A percentile compares a stretch with the other conserved stretches of the same genome.
Evolutionary conservation across 1,284 basidiomycete genomes (phyloP).

Genomic region (Ganoderma boninense): DNA sequence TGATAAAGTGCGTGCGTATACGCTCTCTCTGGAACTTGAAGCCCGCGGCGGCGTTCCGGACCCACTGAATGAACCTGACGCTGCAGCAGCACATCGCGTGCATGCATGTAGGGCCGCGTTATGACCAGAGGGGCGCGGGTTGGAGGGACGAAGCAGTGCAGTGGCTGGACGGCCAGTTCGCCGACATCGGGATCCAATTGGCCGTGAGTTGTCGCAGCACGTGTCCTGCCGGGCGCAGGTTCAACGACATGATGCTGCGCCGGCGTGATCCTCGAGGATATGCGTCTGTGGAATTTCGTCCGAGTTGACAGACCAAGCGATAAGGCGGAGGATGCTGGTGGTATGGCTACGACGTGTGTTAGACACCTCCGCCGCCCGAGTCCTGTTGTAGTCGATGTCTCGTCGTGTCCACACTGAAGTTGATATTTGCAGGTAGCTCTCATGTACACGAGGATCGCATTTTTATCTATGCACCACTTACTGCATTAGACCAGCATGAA

Average conservation of each 20-base stretch:
- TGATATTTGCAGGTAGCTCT: too few species aligned
- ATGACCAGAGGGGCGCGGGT: not conserved
- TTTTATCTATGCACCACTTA: too few species aligned
- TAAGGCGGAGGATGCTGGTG: too few species aligned
- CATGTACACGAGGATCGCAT: too few species aligned
- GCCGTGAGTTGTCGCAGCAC: not conserved
- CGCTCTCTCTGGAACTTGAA: too few species aligned
- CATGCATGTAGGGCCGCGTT: not conserved
- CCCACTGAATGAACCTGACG: not conserved
- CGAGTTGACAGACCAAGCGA: too few species aligned
- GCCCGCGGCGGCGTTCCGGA: not conserved
- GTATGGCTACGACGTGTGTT: too few species aligned
- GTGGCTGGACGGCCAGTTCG: not conserved
- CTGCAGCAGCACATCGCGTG: not conserved
- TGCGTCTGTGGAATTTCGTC: not conserved
- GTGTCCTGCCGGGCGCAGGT: not conserved
- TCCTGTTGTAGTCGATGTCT: too few species aligned
- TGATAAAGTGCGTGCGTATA: not conserved
- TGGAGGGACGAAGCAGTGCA: not conserved
- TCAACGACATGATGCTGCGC: not conserved
- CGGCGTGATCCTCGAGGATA: not conserved
- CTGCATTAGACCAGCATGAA: too few species aligned
- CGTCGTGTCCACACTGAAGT: too few species aligned
- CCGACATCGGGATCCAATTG: not conserved
- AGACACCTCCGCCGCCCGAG: too few species aligned